phyloP scores from a whole-genome alignment of 176 grass and related monocot species.

The Luzula sylvatica region DNA sequence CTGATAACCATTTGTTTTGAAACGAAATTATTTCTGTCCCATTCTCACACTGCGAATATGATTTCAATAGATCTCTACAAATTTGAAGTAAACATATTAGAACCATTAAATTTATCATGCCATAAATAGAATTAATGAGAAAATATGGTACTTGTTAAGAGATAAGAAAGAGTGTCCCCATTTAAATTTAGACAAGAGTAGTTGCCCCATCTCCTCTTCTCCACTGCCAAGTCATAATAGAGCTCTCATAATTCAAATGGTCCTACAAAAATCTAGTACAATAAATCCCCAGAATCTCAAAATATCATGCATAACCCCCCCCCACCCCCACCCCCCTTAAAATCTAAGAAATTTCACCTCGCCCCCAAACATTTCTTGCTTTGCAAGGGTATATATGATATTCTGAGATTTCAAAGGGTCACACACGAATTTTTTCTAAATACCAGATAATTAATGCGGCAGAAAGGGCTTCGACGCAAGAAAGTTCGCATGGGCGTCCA shows the following conservation, averaged over 20 bases:
- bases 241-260: too few species aligned
- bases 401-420: too few species aligned
- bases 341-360: too few species aligned
- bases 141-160: conserved; percentile 60
- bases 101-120: too few species aligned
- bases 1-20: conserved; percentile 84
- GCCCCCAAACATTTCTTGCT: too few species aligned
- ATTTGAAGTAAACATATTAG: background rate
- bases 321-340: too few species aligned
- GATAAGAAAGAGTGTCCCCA: conserved; percentile 97
- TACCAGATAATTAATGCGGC: conserved; percentile 99
- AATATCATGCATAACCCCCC: too few species aligned
- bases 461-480: conserved; percentile 96
- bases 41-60: conserved; percentile 72
- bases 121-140: background rate
- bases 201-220: conserved; percentile 57
- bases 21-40: conserved; percentile 75
- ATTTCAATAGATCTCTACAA: conserved; percentile 69
- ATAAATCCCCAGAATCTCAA: too few species aligned
- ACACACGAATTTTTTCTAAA: too few species aligned
- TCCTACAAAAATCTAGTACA: too few species aligned
- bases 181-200: conserved; percentile 81
- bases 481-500: conserved; percentile 84
- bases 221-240: conserved; percentile 72
- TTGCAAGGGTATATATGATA: too few species aligned